Base-by-base conservation (phyloP, 495 filamentous ascomycete species). In the Hypoxylon fuscum region DNA sequence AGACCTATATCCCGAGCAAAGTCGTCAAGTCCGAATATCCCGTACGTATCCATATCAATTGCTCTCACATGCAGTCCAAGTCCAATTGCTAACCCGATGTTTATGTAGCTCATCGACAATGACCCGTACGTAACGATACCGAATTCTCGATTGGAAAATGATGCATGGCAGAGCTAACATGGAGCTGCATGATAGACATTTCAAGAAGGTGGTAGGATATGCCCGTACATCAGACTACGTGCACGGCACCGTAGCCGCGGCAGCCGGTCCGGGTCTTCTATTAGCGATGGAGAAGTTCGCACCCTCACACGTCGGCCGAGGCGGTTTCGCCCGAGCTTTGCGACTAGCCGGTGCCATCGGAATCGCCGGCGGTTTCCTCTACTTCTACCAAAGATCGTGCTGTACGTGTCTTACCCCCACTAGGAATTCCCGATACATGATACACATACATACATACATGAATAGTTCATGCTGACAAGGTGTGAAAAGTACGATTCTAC, bases 141-240 rank as follows among this genome's bases (percentile, higher is more conserved):
- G 54, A 55, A 50, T 3, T 25, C 23, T 15, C 42, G 15, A 23
- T 3, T n/a, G 11, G 5, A 23, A 6, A 21, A 11, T 17, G 27
- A 8, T 14, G 4, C 2, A 3, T 3, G 0, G n/a, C 40, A 42
- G 5, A 59, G 46, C 51, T 54, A 50, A 64, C 35, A 21, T 44
- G 10, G 25, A 17, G 15, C 14, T 12, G 2, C 17, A 25, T 31
- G 68, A 43, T 66, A 98, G 96, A 63, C 94, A 98, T 75, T 86
- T 98, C 77, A 89, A 81, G 72, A 88, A 96, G 68, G 95, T 98
- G 38, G 72, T 96, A 49, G 74, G 85, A 68, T 98, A 98, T 83
- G 90, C 93, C 47, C 86, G 95, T 22, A 76, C 85, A 27, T 88
- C 84, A 37, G 95, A 98, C 77, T 98, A 95, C 69, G 83, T 79